A percentile compares a stretch with the other conserved stretches of the same genome.
Conservation (phyloP, 208 protist genomes). For the Leishmania arabica region DNA sequence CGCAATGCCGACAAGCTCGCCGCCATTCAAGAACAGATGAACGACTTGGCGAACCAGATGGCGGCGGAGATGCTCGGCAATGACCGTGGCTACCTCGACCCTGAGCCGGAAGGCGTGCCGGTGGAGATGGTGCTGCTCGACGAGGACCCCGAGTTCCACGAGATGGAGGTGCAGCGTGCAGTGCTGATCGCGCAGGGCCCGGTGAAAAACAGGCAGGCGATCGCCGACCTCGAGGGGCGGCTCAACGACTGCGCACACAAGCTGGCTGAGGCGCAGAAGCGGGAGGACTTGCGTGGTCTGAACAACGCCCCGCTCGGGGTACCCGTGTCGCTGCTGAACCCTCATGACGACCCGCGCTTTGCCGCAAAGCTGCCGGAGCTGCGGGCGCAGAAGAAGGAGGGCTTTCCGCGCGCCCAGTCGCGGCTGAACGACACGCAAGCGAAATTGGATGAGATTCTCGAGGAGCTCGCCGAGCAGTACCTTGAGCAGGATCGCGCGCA, state of each 20-base stretch:
- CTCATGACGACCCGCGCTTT: slow-evolving; percentile 63
- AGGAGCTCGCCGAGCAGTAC: slow-evolving; percentile 52
- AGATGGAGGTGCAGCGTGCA: slow-evolving; percentile 67
- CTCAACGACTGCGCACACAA: slow-evolving; percentile 71
- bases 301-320: slow-evolving; percentile 48
- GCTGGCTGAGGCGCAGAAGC: slow-evolving; percentile 58
- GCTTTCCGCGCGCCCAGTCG: slow-evolving; percentile 36
- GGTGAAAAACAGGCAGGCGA: slow-evolving; percentile 42
- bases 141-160: slow-evolving; percentile 49
- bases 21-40: slow-evolving; percentile 55
- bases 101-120: slow-evolving; percentile 66
- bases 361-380: slow-evolving; percentile 56
- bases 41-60: slow-evolving; percentile 52
- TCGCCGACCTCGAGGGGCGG: slow-evolving; percentile 61
- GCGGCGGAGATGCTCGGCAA: slow-evolving; percentile 44
- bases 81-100: slow-evolving; percentile 63
- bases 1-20: slow-evolving; percentile 44
- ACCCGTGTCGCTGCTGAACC: slow-evolving; percentile 52
- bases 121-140: slow-evolving; percentile 46
- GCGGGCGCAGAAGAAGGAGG: slow-evolving; percentile 52
- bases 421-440: slow-evolving; percentile 59
- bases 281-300: slow-evolving; percentile 56
- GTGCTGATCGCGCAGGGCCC: slow-evolving; percentile 59
- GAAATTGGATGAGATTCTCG: slow-evolving; percentile 58
- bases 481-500: slow-evolving; percentile 51